phyloP scores from a whole-genome alignment of 257 asterid genomes.

The Capsicum baccatum region DNA sequence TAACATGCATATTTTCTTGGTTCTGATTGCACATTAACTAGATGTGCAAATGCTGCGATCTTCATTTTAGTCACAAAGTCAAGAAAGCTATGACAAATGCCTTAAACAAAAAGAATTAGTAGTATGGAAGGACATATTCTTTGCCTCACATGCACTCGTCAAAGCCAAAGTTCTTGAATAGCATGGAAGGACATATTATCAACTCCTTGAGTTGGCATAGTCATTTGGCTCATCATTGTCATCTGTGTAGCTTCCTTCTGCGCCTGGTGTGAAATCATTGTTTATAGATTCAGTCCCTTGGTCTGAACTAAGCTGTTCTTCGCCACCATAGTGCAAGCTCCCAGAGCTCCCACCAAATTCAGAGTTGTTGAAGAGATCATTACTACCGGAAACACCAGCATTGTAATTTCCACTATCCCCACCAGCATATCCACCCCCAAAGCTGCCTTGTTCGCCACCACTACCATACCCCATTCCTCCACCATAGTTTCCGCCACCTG shows the following conservation, averaged over 20 bases:
- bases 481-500: constrained; percentile 30
- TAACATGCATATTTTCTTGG: background rate
- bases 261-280: constrained; percentile 20
- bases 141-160: background rate
- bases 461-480: constrained; percentile 23
- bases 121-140: background rate
- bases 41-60: background rate
- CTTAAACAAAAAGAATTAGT: background rate
- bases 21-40: background rate
- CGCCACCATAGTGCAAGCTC: background rate
- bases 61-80: background rate
- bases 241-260: constrained; percentile 29
- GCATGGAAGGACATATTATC: background rate
- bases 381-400: constrained; percentile 21
- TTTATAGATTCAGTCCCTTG: constrained; percentile 25
- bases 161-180: background rate
- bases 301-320: constrained; percentile 29
- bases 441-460: constrained; percentile 27
- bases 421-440: constrained; percentile 31
- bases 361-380: constrained; percentile 3
- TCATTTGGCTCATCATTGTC: constrained; percentile 33
- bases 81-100: background rate
- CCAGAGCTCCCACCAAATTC: constrained; percentile 16
- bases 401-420: constrained; percentile 32
- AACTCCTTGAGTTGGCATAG: constrained; percentile 39